Evolutionary conservation across 495 filamentous ascomycete genomes (phyloP).

Genomic region (Aspergillus sparsus): DNA sequence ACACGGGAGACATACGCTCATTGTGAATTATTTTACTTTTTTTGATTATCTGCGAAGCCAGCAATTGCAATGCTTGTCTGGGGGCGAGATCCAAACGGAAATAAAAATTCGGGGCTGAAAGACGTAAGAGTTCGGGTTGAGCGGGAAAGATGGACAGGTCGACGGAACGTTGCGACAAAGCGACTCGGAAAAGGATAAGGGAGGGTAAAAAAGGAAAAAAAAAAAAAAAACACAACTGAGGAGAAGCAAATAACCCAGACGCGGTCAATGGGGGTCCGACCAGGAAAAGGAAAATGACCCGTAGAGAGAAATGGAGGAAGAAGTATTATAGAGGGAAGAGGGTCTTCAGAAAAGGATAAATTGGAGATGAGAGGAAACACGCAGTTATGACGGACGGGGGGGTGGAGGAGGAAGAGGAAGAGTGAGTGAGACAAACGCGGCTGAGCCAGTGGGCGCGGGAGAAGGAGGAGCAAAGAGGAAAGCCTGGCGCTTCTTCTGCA

Average conservation of each 20-base stretch:
- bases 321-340: constrained; percentile 5
- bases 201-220: background rate
- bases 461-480: background rate
- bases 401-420: constrained; percentile 25
- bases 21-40: constrained; percentile 6
- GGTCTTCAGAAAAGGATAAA: constrained; percentile 8
- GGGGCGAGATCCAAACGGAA: background rate
- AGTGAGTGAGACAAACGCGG: constrained; percentile 12
- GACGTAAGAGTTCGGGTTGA: constrained; percentile 2
- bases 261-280: background rate
- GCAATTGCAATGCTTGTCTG: background rate
- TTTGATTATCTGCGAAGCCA: background rate
- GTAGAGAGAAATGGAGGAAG: background rate
- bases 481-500: constrained; percentile 7
- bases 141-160: constrained; percentile 17
- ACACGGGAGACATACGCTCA: constrained; percentile 12
- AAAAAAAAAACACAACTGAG: constrained; percentile 4
- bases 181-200: constrained; percentile 5
- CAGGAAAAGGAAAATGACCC: constrained; percentile 4
- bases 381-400: constrained; percentile 2
- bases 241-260: constrained; percentile 9
- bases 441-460: constrained; percentile 15
- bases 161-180: constrained; percentile 14
- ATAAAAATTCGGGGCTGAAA: background rate
- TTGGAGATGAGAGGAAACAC: constrained; percentile 6